Base-by-base conservation (phyloP, 768 basidiomycete species). In the Tephrocybe rancida region DNA sequence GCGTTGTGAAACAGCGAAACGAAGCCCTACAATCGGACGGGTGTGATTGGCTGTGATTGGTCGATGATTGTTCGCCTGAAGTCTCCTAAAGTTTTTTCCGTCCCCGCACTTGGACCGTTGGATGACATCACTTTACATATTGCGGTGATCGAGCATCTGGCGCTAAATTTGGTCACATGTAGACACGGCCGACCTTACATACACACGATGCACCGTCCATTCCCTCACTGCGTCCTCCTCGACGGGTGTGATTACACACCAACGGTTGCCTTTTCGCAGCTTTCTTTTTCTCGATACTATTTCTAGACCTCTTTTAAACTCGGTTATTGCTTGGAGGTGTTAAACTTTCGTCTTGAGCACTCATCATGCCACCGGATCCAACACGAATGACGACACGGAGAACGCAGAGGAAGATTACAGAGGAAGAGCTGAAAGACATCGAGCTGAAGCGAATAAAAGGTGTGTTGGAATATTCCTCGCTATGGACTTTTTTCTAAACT, bases 391-490 rank as follows among this genome's bases (percentile, higher is more conserved):
- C 73, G 26, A 65, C 73, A 13, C 70, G 74, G 25, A 64, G 75
- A 34, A 68, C 72, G 0, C 75, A 75, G 56, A 73, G 74, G 50
- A 75, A 73, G 55, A 62, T 75, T 19, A 78, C 78, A 5, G 78
- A 81, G 56, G 80, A 80, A 58, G 80, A 81, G 61, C 55, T 79
- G 56, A 77, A 73, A 57, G 81, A 81, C 43, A 80, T 81, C 46
- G 79, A 82, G 57, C 60, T 77, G 43, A 82, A 80, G 60, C 71
- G 81, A 18, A 66, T 79, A 37, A 66, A 74, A 50, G 80, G 80
- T 76, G 39, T 16, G 73, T 57, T 26, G 3, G 7, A 21, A 41
- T 38, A 18, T 39, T 6, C 18, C 5, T 42, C 18, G 26, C 49
- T 52, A 24, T 35, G 55, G 43, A 60, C 37, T n/a, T 13, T 22